These are phyloP conservation scores for Phlebopus sp. DNA, from an alignment of 1,284 basidiomycete genomes.

Conservation along the genomic window DNA sequence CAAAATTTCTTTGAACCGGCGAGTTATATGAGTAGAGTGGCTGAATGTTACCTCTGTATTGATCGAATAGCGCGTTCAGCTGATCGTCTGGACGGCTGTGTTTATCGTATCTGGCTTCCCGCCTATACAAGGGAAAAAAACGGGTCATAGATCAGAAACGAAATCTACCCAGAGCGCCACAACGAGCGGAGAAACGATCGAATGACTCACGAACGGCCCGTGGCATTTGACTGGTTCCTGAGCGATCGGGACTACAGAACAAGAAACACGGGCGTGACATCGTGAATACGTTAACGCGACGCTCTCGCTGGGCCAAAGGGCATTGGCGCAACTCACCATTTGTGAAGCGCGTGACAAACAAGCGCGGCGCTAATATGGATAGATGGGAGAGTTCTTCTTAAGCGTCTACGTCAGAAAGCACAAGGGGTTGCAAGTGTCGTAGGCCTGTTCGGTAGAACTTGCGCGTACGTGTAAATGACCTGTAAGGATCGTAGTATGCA, in stretches of 20 bases:
- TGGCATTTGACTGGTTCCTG: conserved; percentile 37
- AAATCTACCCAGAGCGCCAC: too few species aligned
- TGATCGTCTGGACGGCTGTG: conserved; percentile 72
- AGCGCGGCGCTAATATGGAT: too few species aligned
- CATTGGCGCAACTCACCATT: conserved; percentile 3
- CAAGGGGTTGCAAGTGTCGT: too few species aligned
- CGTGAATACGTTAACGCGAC: too few species aligned
- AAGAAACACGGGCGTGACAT: too few species aligned
- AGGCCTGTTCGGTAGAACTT: too few species aligned
- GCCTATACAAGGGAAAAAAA: too few species aligned
- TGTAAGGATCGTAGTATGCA: too few species aligned
- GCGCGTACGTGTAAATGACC: background rate
- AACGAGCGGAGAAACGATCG: conserved; percentile 14
- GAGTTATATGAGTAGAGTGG: background rate
- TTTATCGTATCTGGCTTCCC: conserved; percentile 71
- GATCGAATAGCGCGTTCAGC: conserved; percentile 67
- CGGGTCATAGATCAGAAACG: too few species aligned
- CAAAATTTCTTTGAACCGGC: background rate
- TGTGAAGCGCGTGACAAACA: background rate
- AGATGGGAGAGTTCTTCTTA: too few species aligned
- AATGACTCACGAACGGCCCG: conserved; percentile 63
- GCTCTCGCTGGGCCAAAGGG: too few species aligned
- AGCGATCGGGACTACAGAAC: conserved; percentile 17
- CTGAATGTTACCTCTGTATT: conserved; percentile 78
- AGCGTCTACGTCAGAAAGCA: background rate